Conservation (phyloP, 306 rosid species). For the Prunus salicina region DNA sequence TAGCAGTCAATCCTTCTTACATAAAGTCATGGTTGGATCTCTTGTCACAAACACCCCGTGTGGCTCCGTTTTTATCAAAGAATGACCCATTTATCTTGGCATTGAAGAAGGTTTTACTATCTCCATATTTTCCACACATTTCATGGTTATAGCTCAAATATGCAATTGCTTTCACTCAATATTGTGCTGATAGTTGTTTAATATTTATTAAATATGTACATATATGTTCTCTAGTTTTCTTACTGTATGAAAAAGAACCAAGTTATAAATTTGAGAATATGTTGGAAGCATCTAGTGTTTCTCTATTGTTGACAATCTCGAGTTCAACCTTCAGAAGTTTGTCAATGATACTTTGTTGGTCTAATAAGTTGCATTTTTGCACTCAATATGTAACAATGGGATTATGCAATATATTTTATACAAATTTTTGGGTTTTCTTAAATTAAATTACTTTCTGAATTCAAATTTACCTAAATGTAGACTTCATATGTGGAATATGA, state of each 20-base stretch:
- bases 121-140: not conserved
- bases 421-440: not conserved
- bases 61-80: slow-evolving; percentile 89
- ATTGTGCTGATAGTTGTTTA: not conserved
- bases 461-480: not conserved
- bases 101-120: slow-evolving; percentile 69
- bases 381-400: not conserved
- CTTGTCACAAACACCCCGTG: slow-evolving; percentile 85
- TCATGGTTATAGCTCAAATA: not conserved
- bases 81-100: slow-evolving; percentile 76
- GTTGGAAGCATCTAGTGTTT: not conserved
- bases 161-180: not conserved
- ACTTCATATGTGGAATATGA: not conserved
- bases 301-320: not conserved
- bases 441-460: not conserved
- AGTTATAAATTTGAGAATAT: not conserved
- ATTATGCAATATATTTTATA: not conserved
- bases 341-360: not conserved
- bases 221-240: not conserved
- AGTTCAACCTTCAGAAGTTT: not conserved
- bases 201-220: not conserved
- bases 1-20: slow-evolving; percentile 94
- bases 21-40: slow-evolving; percentile 80
- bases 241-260: not conserved
- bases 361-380: not conserved